phyloP scores from a whole-genome alignment of 2,329 filamentous ascomycete species.

The Sporothrix luriei region DNA sequence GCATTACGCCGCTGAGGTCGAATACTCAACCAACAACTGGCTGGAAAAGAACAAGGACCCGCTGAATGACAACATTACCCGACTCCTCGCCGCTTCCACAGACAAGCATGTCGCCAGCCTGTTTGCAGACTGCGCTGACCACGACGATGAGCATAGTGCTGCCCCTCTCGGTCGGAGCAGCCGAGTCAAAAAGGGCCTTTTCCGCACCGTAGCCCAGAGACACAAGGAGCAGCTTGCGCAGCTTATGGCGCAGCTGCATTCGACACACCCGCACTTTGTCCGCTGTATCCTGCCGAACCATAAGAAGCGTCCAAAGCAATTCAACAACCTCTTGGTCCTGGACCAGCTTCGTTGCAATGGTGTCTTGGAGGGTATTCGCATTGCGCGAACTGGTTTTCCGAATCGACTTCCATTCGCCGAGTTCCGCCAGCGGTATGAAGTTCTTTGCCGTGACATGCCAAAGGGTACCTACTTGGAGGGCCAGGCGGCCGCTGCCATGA shows the following conservation, averaged over 20 bases:
- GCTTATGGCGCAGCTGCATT: slow-evolving; percentile 90
- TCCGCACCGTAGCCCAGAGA: slow-evolving; percentile 92
- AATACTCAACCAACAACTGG: slow-evolving; percentile 94
- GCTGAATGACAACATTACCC: slow-evolving; percentile 93
- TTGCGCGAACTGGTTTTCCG: slow-evolving; percentile 94
- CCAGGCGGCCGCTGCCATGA: slow-evolving; percentile 79
- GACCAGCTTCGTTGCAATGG: slow-evolving; percentile 98
- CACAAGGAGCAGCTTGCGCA: slow-evolving; percentile 99
- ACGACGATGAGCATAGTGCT: slow-evolving; percentile 65
- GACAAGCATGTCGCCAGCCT: slow-evolving; percentile 82
- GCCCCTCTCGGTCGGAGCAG: slow-evolving; percentile 63
- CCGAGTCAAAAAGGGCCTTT: slow-evolving; percentile 93
- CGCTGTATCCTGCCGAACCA: slow-evolving; percentile 97
- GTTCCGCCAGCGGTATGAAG: slow-evolving; percentile 94
- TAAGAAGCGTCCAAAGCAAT: slow-evolving; percentile 93
- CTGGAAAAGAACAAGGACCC: slow-evolving; percentile 99
- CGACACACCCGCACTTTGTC: slow-evolving; percentile 96
- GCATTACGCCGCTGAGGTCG: slow-evolving; percentile 96
- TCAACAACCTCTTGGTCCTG: slow-evolving; percentile 87
- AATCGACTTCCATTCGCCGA: slow-evolving; percentile 91
- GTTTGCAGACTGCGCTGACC: slow-evolving; percentile 82
- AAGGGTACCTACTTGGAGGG: slow-evolving; percentile 71
- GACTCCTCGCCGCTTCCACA: slow-evolving; percentile 77
- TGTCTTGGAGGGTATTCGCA: slow-evolving; percentile 97
- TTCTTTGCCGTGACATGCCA: slow-evolving; percentile 66